These are phyloP conservation scores for Lactarius hengduanensis DNA, from an alignment of 768 basidiomycete species.

Conservation along the genomic window DNA sequence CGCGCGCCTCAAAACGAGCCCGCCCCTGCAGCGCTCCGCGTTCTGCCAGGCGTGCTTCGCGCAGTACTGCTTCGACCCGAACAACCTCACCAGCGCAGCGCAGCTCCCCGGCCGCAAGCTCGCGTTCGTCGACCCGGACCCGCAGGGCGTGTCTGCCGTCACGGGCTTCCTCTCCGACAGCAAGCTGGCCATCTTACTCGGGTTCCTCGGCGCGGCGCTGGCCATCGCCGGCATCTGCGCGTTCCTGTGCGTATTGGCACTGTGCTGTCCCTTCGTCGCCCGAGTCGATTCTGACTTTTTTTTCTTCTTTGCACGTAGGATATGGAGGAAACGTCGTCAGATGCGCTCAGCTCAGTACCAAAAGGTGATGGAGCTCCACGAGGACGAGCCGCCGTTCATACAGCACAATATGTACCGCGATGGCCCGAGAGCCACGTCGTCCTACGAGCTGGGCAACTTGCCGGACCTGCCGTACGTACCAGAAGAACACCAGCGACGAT, in stretches of 20 bases:
- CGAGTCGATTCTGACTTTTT: neutral
- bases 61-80: slow-evolving; percentile 36
- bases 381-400: slow-evolving; percentile 7
- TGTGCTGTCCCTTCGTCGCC: neutral
- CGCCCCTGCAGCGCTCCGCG: slow-evolving; percentile 30
- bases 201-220: slow-evolving; percentile 42
- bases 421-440: neutral
- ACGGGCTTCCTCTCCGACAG: slow-evolving; percentile 44
- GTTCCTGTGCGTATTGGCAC: slow-evolving; percentile 40
- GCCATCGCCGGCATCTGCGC: slow-evolving; percentile 40
- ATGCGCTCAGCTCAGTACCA: slow-evolving; percentile 11
- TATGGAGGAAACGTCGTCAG: slow-evolving; percentile 24
- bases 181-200: slow-evolving; percentile 51
- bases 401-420: neutral
- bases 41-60: slow-evolving; percentile 34
- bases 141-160: slow-evolving; percentile 45
- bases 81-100: slow-evolving; percentile 26
- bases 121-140: slow-evolving; percentile 55
- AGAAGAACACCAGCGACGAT: slow-evolving; percentile 1
- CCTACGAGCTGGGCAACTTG: neutral
- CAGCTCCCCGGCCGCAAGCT: slow-evolving; percentile 41
- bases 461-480: neutral
- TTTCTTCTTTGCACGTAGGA: slow-evolving; percentile 5
- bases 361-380: slow-evolving; percentile 7
- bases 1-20: slow-evolving; percentile 27